Conservation (phyloP, 306 rosid species). For the Bauhinia variegata region DNA sequence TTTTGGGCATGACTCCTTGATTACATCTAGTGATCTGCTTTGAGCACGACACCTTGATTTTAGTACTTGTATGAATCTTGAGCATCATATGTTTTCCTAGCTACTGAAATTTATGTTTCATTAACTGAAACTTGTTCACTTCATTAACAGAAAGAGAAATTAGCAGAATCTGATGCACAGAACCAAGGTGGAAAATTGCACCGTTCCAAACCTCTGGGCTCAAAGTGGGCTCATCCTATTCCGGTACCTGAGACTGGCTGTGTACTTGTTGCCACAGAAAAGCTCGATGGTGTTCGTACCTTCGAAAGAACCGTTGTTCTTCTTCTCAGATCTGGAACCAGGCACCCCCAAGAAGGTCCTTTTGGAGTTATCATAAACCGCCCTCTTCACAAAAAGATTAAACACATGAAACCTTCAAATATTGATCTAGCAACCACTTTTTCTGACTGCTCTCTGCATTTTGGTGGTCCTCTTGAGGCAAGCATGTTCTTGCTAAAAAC, state of each 20-base stretch:
- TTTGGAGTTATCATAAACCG: conserved; percentile 90
- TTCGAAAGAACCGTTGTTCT: conserved; percentile 92
- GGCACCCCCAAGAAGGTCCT: conserved; percentile 93
- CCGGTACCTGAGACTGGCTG: conserved; percentile 93
- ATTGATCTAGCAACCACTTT: conserved; percentile 83
- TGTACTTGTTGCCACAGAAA: conserved; percentile 93
- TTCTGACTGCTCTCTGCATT: conserved; percentile 85
- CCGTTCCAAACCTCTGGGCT: conserved; percentile 57
- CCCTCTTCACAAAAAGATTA: conserved; percentile 85
- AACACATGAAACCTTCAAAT: conserved; percentile 84
- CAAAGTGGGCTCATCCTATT: conserved; percentile 98
- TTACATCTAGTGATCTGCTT: no score
- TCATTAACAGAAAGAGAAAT: conserved; percentile 68
- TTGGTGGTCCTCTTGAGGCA: conserved; percentile 97
- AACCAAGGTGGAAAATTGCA: conserved; percentile 48
- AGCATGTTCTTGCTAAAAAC: conserved; percentile 85
- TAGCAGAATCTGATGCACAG: conserved; percentile 54
- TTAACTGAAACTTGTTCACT: conserved; percentile 21
- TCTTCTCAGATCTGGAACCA: conserved; percentile 89
- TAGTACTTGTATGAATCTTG: no score
- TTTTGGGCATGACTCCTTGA: no score
- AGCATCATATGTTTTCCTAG: not conserved
- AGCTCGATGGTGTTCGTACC: conserved; percentile 86
- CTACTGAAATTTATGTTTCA: conserved; percentile 21
- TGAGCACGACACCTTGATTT: no score